These are phyloP conservation scores for Ceratobasidium sp. DNA, from an alignment of 1,284 basidiomycete species.

Conservation along the genomic window DNA sequence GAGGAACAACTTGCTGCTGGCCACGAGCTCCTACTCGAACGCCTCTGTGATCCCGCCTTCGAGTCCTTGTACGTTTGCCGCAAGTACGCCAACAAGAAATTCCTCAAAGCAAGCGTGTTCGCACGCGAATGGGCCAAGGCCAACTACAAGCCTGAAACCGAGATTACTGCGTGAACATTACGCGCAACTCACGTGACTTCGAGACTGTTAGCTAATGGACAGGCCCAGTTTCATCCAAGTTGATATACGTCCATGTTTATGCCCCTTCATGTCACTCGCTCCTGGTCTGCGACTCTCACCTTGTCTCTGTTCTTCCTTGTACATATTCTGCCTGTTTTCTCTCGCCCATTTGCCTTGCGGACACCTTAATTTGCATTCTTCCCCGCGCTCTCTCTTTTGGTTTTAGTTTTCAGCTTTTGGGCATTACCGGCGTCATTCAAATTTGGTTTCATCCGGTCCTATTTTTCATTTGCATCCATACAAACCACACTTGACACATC, in stretches of 20 bases:
- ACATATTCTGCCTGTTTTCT: constrained; percentile 18
- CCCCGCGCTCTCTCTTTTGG: constrained; percentile 26
- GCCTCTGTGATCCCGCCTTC: constrained; percentile 83
- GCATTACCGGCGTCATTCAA: constrained; percentile 15
- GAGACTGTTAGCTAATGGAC: constrained; percentile 36
- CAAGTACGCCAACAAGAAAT: constrained; percentile 98
- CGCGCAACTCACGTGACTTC: constrained; percentile 32
- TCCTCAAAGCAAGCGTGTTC: constrained; percentile 77
- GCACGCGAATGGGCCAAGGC: constrained; percentile 57
- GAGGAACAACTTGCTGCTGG: constrained; percentile 89
- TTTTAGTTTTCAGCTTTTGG: constrained; percentile 23
- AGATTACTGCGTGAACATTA: constrained; percentile 21
- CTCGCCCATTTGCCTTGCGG: constrained; percentile 34
- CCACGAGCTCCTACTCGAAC: constrained; percentile 83
- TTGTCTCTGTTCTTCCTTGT: constrained; percentile 18
- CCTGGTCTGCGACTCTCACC: constrained; percentile 30
- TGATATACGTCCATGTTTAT: constrained; percentile 22
- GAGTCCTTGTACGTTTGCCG: constrained; percentile 88
- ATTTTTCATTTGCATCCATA: constrained; percentile 7
- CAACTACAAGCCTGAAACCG: constrained; percentile 37
- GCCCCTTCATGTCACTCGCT: constrained; percentile 37
- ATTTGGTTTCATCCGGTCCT: not conserved
- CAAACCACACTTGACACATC: constrained; percentile 23
- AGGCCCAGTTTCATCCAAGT: not conserved
- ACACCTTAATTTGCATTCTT: constrained; percentile 24